phyloP scores from a whole-genome alignment of 441 rosid species.

The Aquilaria agallochum region DNA sequence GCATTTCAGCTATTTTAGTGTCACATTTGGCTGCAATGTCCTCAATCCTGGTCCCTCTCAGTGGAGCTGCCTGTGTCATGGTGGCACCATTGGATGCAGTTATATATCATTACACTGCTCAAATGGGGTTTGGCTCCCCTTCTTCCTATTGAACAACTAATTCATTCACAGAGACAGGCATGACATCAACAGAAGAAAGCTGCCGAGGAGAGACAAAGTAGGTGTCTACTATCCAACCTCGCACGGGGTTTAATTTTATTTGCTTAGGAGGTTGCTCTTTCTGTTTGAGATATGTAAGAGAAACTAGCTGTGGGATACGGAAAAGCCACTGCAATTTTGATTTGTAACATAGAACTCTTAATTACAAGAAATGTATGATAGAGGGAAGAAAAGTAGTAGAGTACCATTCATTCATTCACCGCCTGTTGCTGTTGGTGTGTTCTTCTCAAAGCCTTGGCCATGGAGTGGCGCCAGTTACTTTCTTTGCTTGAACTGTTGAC shows the following conservation, averaged over 20 bases:
- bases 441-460: too few relatives aligned
- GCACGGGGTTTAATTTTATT: slow-evolving; percentile 22
- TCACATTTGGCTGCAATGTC: slow-evolving; percentile 1
- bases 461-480: too few relatives aligned
- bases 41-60: background rate
- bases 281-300: slow-evolving; percentile 30
- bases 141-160: slow-evolving; percentile 12
- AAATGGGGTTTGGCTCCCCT: slow-evolving; percentile 5
- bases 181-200: slow-evolving; percentile 15
- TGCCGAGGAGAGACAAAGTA: slow-evolving; percentile 12
- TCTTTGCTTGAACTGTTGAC: too few relatives aligned
- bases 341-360: slow-evolving; percentile 48
- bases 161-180: slow-evolving; percentile 21
- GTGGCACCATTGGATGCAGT: background rate
- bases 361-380: slow-evolving; percentile 38
- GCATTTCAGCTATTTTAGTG: slow-evolving; percentile 6
- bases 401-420: slow-evolving; percentile 26
- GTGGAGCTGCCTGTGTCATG: slow-evolving; percentile 3
- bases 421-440: slow-evolving; percentile 7
- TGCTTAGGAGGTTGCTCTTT: slow-evolving; percentile 18
- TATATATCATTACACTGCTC: background rate
- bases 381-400: slow-evolving; percentile 25
- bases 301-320: slow-evolving; percentile 30
- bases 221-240: slow-evolving; percentile 12
- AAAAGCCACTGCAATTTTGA: slow-evolving; percentile 49